These are phyloP conservation scores for Phytophthora agathidicida DNA, from an alignment of 352 stramenopile species.

Conservation along the genomic window DNA sequence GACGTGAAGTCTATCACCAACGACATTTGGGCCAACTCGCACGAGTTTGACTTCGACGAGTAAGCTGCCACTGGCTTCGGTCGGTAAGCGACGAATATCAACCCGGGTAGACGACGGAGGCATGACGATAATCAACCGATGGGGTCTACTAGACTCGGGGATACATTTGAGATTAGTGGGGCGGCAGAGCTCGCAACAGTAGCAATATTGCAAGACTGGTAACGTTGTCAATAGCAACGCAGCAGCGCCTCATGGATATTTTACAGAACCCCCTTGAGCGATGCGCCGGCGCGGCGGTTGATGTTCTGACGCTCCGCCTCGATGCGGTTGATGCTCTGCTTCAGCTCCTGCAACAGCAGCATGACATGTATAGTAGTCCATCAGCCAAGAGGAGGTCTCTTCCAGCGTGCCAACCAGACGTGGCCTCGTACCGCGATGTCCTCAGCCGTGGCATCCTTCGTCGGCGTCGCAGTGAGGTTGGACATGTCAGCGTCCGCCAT, in stretches of 20 bases:
- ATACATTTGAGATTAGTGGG: slow-evolving; percentile 32
- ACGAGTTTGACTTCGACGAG: slow-evolving; percentile 79
- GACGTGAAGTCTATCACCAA: slow-evolving; percentile 74
- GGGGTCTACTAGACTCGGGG: slow-evolving; percentile 27
- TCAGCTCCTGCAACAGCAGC: slow-evolving; percentile 56
- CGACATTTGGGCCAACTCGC: slow-evolving; percentile 83
- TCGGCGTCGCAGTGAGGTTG: slow-evolving; percentile 81
- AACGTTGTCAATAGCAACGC: slow-evolving; percentile 8
- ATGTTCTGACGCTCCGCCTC: slow-evolving; percentile 84
- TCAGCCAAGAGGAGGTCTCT: no score
- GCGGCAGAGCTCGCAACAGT: slow-evolving; percentile 6
- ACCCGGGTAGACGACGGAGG: slow-evolving; percentile 2
- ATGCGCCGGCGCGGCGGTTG: slow-evolving; percentile 75
- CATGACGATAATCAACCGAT: slow-evolving; percentile 20
- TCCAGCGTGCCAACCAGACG: no score
- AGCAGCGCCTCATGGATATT: slow-evolving; percentile 29
- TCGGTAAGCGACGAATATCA: background rate
- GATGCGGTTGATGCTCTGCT: slow-evolving; percentile 75
- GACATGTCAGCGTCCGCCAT: slow-evolving; percentile 89
- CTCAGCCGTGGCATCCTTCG: slow-evolving; percentile 76
- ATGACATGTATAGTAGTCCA: slow-evolving; percentile 1
- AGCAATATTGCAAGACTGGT: slow-evolving; percentile 6
- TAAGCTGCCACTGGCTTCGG: slow-evolving; percentile 8
- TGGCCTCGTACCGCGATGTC: slow-evolving; percentile 67
- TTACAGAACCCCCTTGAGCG: slow-evolving; percentile 82